phyloP scores from a whole-genome alignment of 306 rosid genomes.

The Canavalia gladiata region DNA sequence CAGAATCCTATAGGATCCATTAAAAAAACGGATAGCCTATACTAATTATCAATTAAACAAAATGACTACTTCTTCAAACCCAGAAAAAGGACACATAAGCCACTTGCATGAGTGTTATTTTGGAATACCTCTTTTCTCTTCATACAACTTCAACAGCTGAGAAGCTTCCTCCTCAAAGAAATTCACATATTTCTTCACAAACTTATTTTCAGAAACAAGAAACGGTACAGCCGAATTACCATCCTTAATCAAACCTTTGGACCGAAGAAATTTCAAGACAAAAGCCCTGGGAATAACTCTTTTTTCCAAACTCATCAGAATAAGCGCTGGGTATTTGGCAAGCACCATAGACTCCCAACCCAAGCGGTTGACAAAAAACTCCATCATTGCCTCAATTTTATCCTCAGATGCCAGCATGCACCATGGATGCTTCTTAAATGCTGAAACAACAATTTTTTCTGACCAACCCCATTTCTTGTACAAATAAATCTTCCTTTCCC shows the following conservation, averaged over 20 bases:
- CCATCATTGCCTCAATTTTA: slow-evolving; percentile 51
- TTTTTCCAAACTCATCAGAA: slow-evolving; percentile 51
- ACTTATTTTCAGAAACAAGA: background rate
- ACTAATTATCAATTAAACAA: background rate
- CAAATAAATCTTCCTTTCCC: slow-evolving; percentile 50
- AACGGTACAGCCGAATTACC: background rate
- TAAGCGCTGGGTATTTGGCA: slow-evolving; percentile 8
- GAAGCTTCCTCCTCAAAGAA: slow-evolving; percentile 37
- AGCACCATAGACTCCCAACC: slow-evolving; percentile 56
- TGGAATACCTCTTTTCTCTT: slow-evolving; percentile 23
- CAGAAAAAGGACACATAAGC: background rate
- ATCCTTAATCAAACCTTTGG: slow-evolving; percentile 47
- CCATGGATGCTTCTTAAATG: slow-evolving; percentile 53
- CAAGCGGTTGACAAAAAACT: slow-evolving; percentile 46
- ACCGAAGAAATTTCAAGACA: slow-evolving; percentile 50
- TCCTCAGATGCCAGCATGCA: slow-evolving; percentile 51
- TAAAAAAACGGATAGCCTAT: background rate
- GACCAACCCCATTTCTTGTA: slow-evolving; percentile 65
- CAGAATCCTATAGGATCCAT: slow-evolving; percentile 6
- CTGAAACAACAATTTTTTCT: slow-evolving; percentile 35
- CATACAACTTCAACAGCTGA: slow-evolving; percentile 48
- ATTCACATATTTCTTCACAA: slow-evolving; percentile 44
- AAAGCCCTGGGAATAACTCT: slow-evolving; percentile 54
- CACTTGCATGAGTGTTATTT: background rate
- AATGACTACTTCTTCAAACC: background rate